phyloP scores from a whole-genome alignment of 768 basidiomycete species.

The Suillus paluster region DNA sequence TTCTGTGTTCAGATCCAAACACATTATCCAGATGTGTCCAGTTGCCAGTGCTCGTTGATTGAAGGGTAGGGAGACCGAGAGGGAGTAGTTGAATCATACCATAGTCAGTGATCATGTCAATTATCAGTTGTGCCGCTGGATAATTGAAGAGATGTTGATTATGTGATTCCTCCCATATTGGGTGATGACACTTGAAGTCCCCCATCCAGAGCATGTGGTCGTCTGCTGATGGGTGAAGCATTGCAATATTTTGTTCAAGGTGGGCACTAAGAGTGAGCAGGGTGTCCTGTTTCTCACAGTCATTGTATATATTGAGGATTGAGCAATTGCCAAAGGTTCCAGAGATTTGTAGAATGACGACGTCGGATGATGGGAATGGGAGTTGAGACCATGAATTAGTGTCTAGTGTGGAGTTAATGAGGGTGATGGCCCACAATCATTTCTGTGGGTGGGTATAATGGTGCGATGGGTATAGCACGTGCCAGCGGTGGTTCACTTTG shows the following conservation, averaged over 20 bases:
- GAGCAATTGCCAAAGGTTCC: conserved; percentile 19
- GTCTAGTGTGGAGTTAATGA: conserved; percentile 6
- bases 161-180: conserved; percentile 39
- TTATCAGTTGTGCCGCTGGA: conserved; percentile 24
- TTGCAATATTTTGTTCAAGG: conserved; percentile 1
- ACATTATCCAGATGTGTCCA: conserved; percentile 16
- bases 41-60: conserved; percentile 35
- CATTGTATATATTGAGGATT: conserved; percentile 46
- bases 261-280: conserved; percentile 16
- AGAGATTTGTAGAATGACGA: conserved; percentile 29
- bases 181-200: conserved; percentile 47
- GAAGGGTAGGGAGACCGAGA: conserved; percentile 37
- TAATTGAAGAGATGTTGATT: conserved; percentile 23
- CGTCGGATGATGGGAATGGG: conserved; percentile 26
- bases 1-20: conserved; percentile 3
- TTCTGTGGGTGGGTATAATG: conserved; percentile 10
- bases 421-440: conserved; percentile 6
- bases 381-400: conserved; percentile 8
- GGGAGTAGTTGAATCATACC: conserved; percentile 42
- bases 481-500: conserved; percentile 18
- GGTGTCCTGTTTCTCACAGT: conserved; percentile 30
- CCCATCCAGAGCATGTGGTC: conserved; percentile 35
- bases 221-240: background rate
- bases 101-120: conserved; percentile 27
- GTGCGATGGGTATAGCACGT: conserved; percentile 21